Base-by-base conservation (phyloP, 2,329 filamentous ascomycete genomes). In the Pyricularia sp. region DNA sequence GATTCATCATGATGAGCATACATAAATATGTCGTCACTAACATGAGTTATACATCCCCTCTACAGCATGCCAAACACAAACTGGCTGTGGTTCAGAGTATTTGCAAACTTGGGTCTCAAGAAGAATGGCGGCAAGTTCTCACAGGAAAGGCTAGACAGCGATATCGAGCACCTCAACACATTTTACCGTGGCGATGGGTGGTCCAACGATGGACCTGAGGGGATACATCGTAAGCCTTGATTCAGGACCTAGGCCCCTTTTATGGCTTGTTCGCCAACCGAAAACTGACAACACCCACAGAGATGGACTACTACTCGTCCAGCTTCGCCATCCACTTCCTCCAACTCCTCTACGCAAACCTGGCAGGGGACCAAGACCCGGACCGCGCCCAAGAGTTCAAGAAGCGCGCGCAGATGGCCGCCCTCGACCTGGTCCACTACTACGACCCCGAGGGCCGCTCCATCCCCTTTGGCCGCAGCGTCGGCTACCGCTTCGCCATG, bases 281-380 rank as follows among this genome's bases (percentile, higher is more conserved):
- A 42, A 42, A 17, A 42, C 42, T n/a, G 42, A 55, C 14, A 55
- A 42, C 42, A n/a, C 3, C 7, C 20, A 11, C 68, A 85, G 83
- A 94, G 78, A 93, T 94, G 88, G 91, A 94, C 76, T 94, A 94
- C 75, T 94, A 94, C 78, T 93, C 90, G 0, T 91, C 90, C 11
- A 92, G 89, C 69, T 94, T 93, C 75, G 92, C 91, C 1, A 94
- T 94, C 69, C 91, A 94, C 73, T 92, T 92, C 73, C 80, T 93
- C 4, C 91, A 94, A 76, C 84, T 94, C 0, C 81, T 94, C 0
- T 94, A 94, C 72, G 86, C 90, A 36, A 92, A 91, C 71, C 78
- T 94, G 1, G 90, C 89, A 1, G 88, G 84, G 0, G 84, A 90
- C 1, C 83, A 87, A 11, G 91, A 94, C 72, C 86, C 87, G 0